These are phyloP conservation scores for Cordyceps cicadae DNA, from an alignment of 2,329 filamentous ascomycete species.

Conservation along the genomic window DNA sequence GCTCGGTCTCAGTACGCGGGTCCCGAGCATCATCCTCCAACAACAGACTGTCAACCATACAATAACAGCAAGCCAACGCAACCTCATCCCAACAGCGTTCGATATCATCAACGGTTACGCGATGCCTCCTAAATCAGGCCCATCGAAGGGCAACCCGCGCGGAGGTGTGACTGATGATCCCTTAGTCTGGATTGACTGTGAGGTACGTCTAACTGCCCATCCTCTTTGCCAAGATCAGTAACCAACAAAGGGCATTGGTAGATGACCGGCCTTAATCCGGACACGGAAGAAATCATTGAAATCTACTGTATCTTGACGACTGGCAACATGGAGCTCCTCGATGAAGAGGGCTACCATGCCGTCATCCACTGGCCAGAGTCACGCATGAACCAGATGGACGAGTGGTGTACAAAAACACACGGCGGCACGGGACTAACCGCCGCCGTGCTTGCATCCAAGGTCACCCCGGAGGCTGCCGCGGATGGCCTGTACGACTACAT, in stretches of 20 bases:
- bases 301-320: conserved; percentile 90
- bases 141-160: conserved; percentile 11
- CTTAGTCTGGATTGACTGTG: conserved; percentile 77
- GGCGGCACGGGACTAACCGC: conserved; percentile 71
- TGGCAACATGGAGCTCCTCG: conserved; percentile 64
- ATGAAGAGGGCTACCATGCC: conserved; percentile 69
- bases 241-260: conserved; percentile 27
- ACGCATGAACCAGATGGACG: conserved; percentile 69
- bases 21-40: background rate
- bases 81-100: background rate
- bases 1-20: background rate
- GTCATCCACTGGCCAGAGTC: conserved; percentile 66
- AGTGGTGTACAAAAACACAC: conserved; percentile 83
- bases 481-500: conserved; percentile 70
- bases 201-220: conserved; percentile 28
- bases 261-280: conserved; percentile 74
- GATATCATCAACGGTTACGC: background rate
- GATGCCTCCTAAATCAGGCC: conserved; percentile 15
- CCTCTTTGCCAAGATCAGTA: background rate
- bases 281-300: conserved; percentile 78
- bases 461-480: conserved; percentile 65
- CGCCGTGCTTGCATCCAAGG: conserved; percentile 64
- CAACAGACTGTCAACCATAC: background rate
- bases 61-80: background rate
- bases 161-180: conserved; percentile 39